Conservation (phyloP, 2,329 filamentous ascomycete genomes). For the Huntiella omanensis region DNA sequence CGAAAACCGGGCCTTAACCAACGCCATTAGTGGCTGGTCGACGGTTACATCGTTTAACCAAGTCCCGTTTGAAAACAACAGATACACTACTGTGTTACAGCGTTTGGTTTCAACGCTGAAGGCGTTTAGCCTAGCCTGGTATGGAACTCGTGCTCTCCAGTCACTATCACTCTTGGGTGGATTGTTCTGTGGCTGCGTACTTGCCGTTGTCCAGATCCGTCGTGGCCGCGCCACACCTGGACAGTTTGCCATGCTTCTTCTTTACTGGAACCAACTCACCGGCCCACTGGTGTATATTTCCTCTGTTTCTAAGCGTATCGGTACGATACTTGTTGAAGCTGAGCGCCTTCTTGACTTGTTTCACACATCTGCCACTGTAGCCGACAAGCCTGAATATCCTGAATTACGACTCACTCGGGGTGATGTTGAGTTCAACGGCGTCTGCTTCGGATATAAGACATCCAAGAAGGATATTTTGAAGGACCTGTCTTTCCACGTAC, state of each 20-base stretch:
- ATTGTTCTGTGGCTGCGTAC: slow-evolving; percentile 42
- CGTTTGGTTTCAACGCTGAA: slow-evolving; percentile 5
- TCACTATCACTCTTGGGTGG: slow-evolving; percentile 49
- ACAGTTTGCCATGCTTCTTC: slow-evolving; percentile 51
- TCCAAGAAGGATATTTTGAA: slow-evolving; percentile 37
- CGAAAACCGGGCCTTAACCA: slow-evolving; percentile 35
- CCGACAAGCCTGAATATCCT: slow-evolving; percentile 30
- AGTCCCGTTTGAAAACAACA: slow-evolving; percentile 34
- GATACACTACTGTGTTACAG: slow-evolving; percentile 31
- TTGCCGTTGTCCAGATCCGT: slow-evolving; percentile 47
- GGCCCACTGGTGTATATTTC: slow-evolving; percentile 53
- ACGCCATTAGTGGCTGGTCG: slow-evolving; percentile 39
- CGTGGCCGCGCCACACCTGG: slow-evolving; percentile 41
- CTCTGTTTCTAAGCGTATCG: slow-evolving; percentile 34
- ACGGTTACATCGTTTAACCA: slow-evolving; percentile 43
- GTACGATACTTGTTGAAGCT: slow-evolving; percentile 36
- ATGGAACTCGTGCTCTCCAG: slow-evolving; percentile 26
- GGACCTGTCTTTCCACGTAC: slow-evolving; percentile 29
- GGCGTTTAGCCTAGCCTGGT: slow-evolving; percentile 11
- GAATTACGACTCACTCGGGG: slow-evolving; percentile 33
- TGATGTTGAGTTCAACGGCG: slow-evolving; percentile 33
- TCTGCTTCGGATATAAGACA: slow-evolving; percentile 40
- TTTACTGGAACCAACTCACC: slow-evolving; percentile 57
- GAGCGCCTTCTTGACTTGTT: slow-evolving; percentile 39
- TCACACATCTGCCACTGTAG: slow-evolving; percentile 35